Percentiles rank a stretch among this genome's conserved stretches.
Evolutionary conservation across 169 alveolate genomes (phyloP).

Genomic region (Eimeria praecox): DNA sequence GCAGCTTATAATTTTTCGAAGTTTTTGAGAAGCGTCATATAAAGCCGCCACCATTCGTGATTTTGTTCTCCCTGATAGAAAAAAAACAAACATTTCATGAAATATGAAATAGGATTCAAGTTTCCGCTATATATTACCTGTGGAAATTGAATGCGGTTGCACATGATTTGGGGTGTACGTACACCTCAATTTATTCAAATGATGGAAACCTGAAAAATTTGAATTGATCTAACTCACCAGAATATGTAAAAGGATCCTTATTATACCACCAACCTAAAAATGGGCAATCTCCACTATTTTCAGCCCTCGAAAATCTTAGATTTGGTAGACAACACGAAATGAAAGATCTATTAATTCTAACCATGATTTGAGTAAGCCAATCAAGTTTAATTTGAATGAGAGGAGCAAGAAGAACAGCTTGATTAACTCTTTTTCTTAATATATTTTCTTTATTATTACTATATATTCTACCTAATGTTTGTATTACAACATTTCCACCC

Average conservation of each 20-base stretch:
- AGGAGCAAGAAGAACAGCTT: constrained; percentile 71
- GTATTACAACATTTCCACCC: constrained; percentile 76
- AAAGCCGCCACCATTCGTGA: constrained; percentile 74
- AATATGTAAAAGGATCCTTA: constrained; percentile 64
- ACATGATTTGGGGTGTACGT: not conserved
- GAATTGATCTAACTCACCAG: constrained; percentile 47
- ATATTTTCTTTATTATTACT: not conserved
- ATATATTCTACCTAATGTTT: constrained; percentile 42
- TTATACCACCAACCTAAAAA: constrained; percentile 76
- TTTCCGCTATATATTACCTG: no score
- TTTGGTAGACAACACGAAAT: constrained; percentile 75
- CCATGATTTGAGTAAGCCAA: constrained; percentile 17
- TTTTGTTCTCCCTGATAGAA: constrained; percentile 54
- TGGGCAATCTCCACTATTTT: constrained; percentile 54
- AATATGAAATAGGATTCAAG: no score
- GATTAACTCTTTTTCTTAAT: constrained; percentile 29
- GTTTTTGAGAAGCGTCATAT: constrained; percentile 32
- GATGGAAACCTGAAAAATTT: not conserved
- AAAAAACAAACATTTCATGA: not conserved
- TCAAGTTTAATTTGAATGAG: constrained; percentile 52
- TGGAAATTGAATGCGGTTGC: not conserved
- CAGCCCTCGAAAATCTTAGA: constrained; percentile 48
- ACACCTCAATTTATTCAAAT: not conserved
- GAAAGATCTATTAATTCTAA: constrained; percentile 15
- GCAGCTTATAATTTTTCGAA: not conserved